Conservation (phyloP, 225 moss, liverwort and hornwort species). For the Bryoerythrophyllum caledonicum region DNA sequence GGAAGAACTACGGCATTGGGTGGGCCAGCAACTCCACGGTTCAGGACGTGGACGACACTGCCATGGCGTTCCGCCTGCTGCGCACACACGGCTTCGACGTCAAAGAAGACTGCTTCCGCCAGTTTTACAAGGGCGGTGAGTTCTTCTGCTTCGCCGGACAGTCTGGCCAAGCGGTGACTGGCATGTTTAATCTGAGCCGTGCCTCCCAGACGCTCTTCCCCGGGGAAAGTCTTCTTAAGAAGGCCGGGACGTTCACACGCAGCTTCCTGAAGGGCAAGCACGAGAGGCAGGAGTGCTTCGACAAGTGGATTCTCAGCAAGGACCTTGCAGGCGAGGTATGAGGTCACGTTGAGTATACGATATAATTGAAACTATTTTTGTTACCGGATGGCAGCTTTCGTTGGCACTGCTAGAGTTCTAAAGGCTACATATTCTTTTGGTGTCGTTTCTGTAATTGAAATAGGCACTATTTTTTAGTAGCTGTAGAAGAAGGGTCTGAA, state of each 20-base stretch:
- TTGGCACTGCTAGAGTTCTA: too few species aligned
- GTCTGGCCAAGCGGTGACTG: constrained; percentile 64
- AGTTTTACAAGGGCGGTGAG: constrained; percentile 61
- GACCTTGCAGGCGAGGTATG: constrained; percentile 73
- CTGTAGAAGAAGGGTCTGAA: too few species aligned
- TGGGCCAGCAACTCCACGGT: constrained; percentile 60
- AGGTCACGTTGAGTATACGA: too few species aligned
- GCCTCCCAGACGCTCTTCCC: constrained; percentile 66
- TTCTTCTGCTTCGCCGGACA: constrained; percentile 75
- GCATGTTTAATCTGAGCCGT: constrained; percentile 67
- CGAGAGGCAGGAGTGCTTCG: constrained; percentile 45
- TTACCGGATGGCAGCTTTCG: too few species aligned
- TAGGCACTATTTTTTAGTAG: too few species aligned
- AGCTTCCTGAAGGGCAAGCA: constrained; percentile 51
- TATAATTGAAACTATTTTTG: too few species aligned
- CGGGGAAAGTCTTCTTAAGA: constrained; percentile 51
- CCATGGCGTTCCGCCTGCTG: constrained; percentile 81
- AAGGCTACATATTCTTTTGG: neutral
- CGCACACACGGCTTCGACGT: constrained; percentile 80
- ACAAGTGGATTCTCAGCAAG: constrained; percentile 84
- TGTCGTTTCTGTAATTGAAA: too few species aligned
- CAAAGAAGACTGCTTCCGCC: constrained; percentile 58
- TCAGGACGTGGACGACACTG: constrained; percentile 79
- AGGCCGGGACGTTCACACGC: constrained; percentile 41
- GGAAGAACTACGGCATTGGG: constrained; percentile 54